Percentiles rank a stretch among this genome's conserved stretches.
Evolutionary conservation across 2,329 filamentous ascomycete species (phyloP).

Genomic region (Cercospora canescens): DNA sequence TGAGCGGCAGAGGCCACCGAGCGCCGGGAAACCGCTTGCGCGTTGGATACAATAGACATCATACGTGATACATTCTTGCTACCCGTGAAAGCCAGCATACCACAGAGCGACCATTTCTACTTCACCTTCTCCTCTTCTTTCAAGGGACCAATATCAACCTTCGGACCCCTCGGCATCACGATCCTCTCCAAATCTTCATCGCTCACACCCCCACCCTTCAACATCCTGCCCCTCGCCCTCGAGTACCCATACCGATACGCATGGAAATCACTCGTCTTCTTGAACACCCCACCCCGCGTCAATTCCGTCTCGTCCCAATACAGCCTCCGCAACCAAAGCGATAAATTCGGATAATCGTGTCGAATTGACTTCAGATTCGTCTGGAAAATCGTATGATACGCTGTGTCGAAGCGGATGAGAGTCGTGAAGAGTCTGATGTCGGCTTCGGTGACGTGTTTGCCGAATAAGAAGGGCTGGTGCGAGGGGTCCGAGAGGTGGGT

Average conservation of each 20-base stretch:
- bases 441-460: conserved; percentile 73
- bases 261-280: conserved; percentile 46
- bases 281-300: conserved; percentile 44
- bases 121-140: conserved; percentile 16
- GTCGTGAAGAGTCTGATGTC: conserved; percentile 53
- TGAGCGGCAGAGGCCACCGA: neutral
- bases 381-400: conserved; percentile 87
- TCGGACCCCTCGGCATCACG: conserved; percentile 17
- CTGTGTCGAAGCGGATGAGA: conserved; percentile 70
- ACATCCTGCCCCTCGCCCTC: conserved; percentile 15
- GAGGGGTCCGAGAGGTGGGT: conserved; percentile 60
- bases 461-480: conserved; percentile 68
- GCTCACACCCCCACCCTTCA: conserved; percentile 8
- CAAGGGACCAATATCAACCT: conserved; percentile 17
- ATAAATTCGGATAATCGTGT: conserved; percentile 56
- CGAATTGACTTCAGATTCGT: conserved; percentile 65
- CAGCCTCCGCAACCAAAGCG: conserved; percentile 48
- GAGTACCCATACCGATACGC: conserved; percentile 22
- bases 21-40: neutral
- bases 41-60: neutral
- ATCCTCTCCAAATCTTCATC: conserved; percentile 11
- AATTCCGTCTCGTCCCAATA: conserved; percentile 48
- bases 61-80: neutral
- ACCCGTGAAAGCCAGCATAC: neutral
- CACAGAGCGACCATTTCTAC: neutral